These are phyloP conservation scores for Pseudogymnoascus sp. DNA, from an alignment of 2,329 filamentous ascomycete genomes.

Conservation along the genomic window DNA sequence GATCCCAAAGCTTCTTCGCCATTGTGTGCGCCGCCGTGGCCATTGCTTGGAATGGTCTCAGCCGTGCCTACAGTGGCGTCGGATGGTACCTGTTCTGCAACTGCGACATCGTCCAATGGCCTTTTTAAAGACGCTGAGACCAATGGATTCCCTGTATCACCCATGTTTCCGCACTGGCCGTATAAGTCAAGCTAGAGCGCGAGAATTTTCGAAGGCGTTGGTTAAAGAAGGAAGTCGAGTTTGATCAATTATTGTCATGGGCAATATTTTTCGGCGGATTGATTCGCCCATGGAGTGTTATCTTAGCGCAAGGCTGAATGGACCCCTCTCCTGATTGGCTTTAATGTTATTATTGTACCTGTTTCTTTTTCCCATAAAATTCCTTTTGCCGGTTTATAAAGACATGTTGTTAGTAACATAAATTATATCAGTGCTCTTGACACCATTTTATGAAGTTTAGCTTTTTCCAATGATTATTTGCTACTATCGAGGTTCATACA, in stretches of 20 bases:
- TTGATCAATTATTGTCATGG: conserved; percentile 4
- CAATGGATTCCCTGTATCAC: not conserved
- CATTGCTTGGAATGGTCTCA: not conserved
- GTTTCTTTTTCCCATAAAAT: not conserved
- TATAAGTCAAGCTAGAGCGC: not conserved
- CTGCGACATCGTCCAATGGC: not conserved
- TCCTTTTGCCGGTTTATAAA: not conserved
- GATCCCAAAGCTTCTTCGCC: conserved; percentile 26
- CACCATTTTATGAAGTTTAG: not conserved
- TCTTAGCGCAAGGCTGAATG: conserved; percentile 5
- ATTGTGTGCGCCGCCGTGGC: not conserved
- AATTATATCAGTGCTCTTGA: not conserved
- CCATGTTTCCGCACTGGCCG: not conserved
- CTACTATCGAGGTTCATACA: conserved; percentile 6
- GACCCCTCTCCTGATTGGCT: not conserved
- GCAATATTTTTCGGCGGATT: conserved; percentile 1
- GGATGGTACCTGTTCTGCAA: not conserved
- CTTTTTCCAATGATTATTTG: not conserved
- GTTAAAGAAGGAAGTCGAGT: not conserved
- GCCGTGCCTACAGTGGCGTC: conserved; percentile 3
- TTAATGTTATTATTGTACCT: not conserved
- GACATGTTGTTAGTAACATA: not conserved
- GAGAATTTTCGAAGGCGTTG: not conserved
- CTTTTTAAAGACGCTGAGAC: not conserved
- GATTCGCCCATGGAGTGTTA: not conserved